A percentile compares a stretch with the other conserved stretches of the same genome.
Conservation (phyloP, 306 rosid genomes). For the Crotalaria pallida region DNA sequence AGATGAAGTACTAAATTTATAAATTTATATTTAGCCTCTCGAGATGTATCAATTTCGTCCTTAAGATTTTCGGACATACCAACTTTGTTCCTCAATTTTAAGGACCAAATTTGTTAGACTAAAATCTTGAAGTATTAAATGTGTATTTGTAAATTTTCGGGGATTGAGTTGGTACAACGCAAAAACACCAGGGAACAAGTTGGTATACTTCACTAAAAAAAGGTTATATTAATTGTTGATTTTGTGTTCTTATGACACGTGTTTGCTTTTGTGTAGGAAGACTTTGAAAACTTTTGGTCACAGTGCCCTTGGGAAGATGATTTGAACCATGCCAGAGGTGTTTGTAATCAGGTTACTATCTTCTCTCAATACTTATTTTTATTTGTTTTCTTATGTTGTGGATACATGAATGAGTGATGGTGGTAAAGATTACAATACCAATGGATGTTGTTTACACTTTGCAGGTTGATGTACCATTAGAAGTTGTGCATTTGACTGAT, state of each 20-base stretch:
- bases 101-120: no score
- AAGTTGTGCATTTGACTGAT: slow-evolving; percentile 91
- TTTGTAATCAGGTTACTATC: slow-evolving; percentile 65
- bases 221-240: not conserved
- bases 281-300: slow-evolving; percentile 91
- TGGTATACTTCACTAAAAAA: no score
- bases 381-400: not conserved
- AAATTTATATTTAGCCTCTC: no score
- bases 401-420: no score
- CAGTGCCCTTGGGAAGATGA: slow-evolving; percentile 98
- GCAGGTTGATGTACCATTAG: slow-evolving; percentile 75
- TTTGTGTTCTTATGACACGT: not conserved
- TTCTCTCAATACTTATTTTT: not conserved
- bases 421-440: not conserved
- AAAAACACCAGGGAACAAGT: no score
- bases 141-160: no score
- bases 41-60: no score
- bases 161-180: no score
- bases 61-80: no score
- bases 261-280: slow-evolving; percentile 61
- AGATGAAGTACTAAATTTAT: no score
- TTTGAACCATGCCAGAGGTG: slow-evolving; percentile 74
- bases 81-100: no score
- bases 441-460: slow-evolving; percentile 9
- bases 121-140: no score